Conservation (phyloP, 1,139 yeast species). For the Taiozyma onychis region DNA sequence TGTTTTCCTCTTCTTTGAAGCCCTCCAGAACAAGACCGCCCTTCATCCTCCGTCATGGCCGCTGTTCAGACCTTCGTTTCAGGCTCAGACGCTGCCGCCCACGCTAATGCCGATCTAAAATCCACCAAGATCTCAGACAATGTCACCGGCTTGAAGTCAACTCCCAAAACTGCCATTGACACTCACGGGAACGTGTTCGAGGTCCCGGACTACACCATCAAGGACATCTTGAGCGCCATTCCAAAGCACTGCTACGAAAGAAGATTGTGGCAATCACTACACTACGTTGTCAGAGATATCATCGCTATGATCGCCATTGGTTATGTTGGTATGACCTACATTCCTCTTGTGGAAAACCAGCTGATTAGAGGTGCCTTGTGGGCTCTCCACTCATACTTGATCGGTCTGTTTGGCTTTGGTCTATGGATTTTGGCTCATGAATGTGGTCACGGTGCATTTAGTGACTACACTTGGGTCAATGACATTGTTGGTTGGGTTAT, state of each 20-base stretch:
- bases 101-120: neutral
- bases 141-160: conserved; percentile 9
- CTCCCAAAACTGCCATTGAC: conserved; percentile 35
- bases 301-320: conserved; percentile 34
- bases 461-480: conserved; percentile 49
- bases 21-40: neutral
- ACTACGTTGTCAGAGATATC: conserved; percentile 56
- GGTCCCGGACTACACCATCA: conserved; percentile 59
- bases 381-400: conserved; percentile 34
- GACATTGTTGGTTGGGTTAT: conserved; percentile 56
- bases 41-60: conserved; percentile 2
- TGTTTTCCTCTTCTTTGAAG: neutral
- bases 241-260: conserved; percentile 61
- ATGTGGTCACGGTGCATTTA: conserved; percentile 62
- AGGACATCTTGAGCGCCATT: conserved; percentile 53
- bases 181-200: conserved; percentile 51
- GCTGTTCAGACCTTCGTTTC: conserved; percentile 11
- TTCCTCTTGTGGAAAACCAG: conserved; percentile 37
- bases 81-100: conserved; percentile 5
- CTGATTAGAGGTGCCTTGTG: conserved; percentile 38
- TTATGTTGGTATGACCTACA: conserved; percentile 39
- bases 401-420: conserved; percentile 48
- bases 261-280: conserved; percentile 41
- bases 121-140: conserved; percentile 14
- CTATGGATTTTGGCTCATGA: conserved; percentile 62